Evolutionary conservation across 2,329 filamentous ascomycete genomes (phyloP).

Genomic region (Epichloe baconii): DNA sequence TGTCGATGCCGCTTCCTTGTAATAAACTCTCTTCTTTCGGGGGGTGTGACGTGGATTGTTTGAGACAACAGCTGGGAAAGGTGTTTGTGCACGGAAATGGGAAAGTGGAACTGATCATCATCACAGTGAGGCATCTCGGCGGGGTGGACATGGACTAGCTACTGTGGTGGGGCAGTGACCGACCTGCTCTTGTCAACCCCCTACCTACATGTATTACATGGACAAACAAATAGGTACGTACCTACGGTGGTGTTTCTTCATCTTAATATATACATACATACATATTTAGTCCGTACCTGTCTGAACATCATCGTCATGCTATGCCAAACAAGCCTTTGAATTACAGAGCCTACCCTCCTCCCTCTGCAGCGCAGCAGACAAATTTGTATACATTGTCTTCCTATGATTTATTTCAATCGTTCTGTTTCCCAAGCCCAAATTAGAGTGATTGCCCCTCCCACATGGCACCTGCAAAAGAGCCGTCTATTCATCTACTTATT

Average conservation of each 20-base stretch:
- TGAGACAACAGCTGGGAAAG: neutral
- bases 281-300: neutral
- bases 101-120: neutral
- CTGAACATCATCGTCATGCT: neutral
- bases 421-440: neutral
- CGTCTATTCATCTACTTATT: conserved; percentile 43
- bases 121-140: too few relatives aligned
- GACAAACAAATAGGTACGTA: too few relatives aligned
- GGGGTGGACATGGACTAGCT: too few relatives aligned
- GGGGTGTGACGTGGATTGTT: too few relatives aligned
- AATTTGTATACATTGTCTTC: neutral
- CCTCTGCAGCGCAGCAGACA: neutral
- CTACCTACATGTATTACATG: too few relatives aligned
- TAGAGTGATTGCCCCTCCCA: neutral
- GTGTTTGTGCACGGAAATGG: neutral
- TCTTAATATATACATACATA: neutral
- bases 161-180: too few relatives aligned
- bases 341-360: neutral
- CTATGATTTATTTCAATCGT: neutral
- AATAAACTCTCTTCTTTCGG: too few relatives aligned
- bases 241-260: too few relatives aligned
- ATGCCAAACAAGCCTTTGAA: neutral
- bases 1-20: neutral
- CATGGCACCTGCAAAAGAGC: neutral
- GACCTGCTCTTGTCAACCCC: too few relatives aligned